Conservation (phyloP, 306 rosid genomes). For the Gastrolobium villosum region DNA sequence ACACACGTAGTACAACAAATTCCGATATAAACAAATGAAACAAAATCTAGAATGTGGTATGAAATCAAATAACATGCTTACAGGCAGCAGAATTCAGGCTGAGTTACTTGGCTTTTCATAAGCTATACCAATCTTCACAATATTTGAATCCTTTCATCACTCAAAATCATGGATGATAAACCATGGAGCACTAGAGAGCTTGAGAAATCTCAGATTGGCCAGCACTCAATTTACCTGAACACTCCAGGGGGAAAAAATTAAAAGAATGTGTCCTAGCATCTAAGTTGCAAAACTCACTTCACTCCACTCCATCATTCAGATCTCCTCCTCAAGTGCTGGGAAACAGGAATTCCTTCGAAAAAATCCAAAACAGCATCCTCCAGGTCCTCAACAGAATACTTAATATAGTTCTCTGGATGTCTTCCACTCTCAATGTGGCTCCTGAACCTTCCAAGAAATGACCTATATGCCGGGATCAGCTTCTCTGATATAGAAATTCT, state of each 20-base stretch:
- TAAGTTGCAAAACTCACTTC: constrained; percentile 63
- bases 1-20: constrained; percentile 71
- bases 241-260: constrained; percentile 78
- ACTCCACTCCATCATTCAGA: constrained; percentile 62
- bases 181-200: constrained; percentile 51
- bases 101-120: constrained; percentile 57
- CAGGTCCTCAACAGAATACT: constrained; percentile 91
- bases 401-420: constrained; percentile 97
- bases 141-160: constrained; percentile 48
- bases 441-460: constrained; percentile 93
- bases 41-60: constrained; percentile 73
- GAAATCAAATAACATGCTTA: constrained; percentile 83
- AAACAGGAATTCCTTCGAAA: constrained; percentile 80
- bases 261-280: constrained; percentile 87
- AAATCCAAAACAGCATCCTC: constrained; percentile 91
- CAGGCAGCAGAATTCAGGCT: constrained; percentile 84
- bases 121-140: constrained; percentile 58
- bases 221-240: constrained; percentile 60
- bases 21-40: constrained; percentile 77
- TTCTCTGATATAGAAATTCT: constrained; percentile 89
- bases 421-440: constrained; percentile 90
- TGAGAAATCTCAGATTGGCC: constrained; percentile 59
- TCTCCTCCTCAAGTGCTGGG: constrained; percentile 92
- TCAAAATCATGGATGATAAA: constrained; percentile 44
- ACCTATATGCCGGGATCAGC: constrained; percentile 92